These are phyloP conservation scores for Lactarius sp. DNA, from an alignment of 768 basidiomycete genomes.

Conservation along the genomic window DNA sequence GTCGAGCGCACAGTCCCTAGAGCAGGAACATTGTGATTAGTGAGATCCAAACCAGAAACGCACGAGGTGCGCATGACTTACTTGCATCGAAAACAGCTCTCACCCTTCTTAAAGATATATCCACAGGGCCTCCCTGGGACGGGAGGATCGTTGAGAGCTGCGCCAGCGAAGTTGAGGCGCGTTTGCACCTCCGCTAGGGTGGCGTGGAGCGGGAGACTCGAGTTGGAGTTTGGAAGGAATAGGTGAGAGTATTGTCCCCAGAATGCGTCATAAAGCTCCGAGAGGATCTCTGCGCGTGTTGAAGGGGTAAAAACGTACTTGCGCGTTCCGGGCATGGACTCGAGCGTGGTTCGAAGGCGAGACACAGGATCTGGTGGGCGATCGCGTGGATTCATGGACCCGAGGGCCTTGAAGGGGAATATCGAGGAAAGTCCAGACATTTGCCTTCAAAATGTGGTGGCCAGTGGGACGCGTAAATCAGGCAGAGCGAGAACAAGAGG, in stretches of 20 bases:
- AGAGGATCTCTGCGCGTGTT: conserved; percentile 75
- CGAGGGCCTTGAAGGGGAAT: conserved; percentile 47
- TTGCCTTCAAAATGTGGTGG: background rate
- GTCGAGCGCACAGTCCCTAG: conserved; percentile 86
- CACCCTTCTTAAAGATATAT: conserved; percentile 85
- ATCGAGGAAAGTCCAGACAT: conserved; percentile 45
- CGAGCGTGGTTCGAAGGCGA: conserved; percentile 69
- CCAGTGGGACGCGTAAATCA: conserved; percentile 7
- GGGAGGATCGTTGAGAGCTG: conserved; percentile 53
- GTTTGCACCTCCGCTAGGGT: conserved; percentile 69
- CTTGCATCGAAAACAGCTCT: conserved; percentile 94
- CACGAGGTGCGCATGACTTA: conserved; percentile 37
- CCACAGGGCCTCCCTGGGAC: conserved; percentile 75
- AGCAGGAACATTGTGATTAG: background rate
- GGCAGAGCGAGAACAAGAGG: background rate
- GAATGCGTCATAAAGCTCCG: conserved; percentile 75
- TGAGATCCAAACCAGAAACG: conserved; percentile 5
- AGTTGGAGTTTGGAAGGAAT: conserved; percentile 64
- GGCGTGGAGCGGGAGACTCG: conserved; percentile 55
- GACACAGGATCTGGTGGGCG: conserved; percentile 58
- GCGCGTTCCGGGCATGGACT: conserved; percentile 74
- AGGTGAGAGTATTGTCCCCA: conserved; percentile 72
- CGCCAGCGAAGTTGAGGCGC: conserved; percentile 50
- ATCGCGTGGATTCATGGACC: conserved; percentile 52
- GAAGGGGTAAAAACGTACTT: conserved; percentile 73